These are phyloP conservation scores for Pseudozyma pruni DNA, from an alignment of 1,284 basidiomycete genomes.

Conservation along the genomic window DNA sequence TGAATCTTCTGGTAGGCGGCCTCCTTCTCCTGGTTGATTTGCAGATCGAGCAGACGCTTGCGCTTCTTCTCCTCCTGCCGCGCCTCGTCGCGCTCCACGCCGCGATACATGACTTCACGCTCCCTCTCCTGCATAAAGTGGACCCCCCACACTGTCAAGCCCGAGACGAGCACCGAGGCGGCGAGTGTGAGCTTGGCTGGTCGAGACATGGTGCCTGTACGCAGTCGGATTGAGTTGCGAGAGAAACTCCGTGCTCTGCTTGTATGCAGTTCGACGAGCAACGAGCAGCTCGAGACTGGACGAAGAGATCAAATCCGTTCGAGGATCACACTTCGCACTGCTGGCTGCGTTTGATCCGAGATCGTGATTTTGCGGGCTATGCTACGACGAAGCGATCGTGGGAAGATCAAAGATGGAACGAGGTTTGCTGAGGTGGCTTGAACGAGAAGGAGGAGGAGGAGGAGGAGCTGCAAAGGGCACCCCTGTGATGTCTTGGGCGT, in stretches of 20 bases:
- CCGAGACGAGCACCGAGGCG: conserved; percentile 76
- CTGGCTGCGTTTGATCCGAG: no score
- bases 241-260: conserved; percentile 24
- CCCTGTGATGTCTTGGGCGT: not conserved
- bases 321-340: not conserved
- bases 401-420: no score
- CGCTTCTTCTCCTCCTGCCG: conserved; percentile 58
- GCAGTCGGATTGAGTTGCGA: conserved; percentile 5
- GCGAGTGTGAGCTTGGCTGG: conserved; percentile 81
- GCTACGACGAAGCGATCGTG: no score
- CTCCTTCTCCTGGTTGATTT: conserved; percentile 57
- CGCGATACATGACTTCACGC: conserved; percentile 72
- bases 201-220: conserved; percentile 76
- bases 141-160: conserved; percentile 85
- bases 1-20: conserved; percentile 56
- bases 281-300: not conserved
- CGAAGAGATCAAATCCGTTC: conserved; percentile 6
- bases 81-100: conserved; percentile 62
- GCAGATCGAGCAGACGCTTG: conserved; percentile 53
- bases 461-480: conserved; percentile 3
- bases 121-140: conserved; percentile 89
- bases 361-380: no score
- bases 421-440: conserved; percentile 4
- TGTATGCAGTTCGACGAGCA: not conserved
- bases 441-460: not conserved